Percentiles rank a stretch among this genome's conserved stretches.
Evolutionary conservation across 192 early-diverging fungal genomes (phyloP).

Genomic region (Oehlia diaphana): DNA sequence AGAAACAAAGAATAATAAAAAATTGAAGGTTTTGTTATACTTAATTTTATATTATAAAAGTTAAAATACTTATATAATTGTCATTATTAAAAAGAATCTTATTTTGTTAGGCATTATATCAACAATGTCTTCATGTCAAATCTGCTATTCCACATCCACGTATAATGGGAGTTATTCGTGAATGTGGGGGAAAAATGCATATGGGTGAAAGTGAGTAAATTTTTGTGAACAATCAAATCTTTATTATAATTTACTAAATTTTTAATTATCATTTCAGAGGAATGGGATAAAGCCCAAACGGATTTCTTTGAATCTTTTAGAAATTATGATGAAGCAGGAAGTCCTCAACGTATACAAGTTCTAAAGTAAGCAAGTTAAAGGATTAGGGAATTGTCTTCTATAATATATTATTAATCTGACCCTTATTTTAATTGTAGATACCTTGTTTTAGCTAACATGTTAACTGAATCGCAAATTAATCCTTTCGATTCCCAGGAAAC

Average conservation of each 20-base stretch:
- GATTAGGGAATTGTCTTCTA: too few relatives aligned
- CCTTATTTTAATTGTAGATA: conserved; percentile 48
- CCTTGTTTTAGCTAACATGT: conserved; percentile 94
- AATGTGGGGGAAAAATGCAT: conserved; percentile 98
- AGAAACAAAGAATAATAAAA: conserved; percentile 81
- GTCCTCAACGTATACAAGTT: conserved; percentile 86
- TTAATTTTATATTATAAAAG: not conserved
- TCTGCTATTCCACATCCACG: conserved; percentile 95
- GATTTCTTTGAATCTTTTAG: conserved; percentile 98
- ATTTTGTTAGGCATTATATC: conserved; percentile 64
- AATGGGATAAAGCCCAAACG: conserved; percentile 89
- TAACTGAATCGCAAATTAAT: conserved; percentile 94
- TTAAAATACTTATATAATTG: not conserved
- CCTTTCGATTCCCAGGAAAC: conserved; percentile 98
- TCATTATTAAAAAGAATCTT: not conserved
- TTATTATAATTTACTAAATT: not conserved
- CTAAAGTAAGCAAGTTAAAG: conserved; percentile 62
- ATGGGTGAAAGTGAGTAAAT: conserved; percentile 80
- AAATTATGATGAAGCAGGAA: conserved; percentile 97
- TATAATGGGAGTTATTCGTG: conserved; percentile 95
- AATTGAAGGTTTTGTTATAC: conserved; percentile 67
- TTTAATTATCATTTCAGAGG: conserved; percentile 44
- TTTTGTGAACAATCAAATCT: not conserved
- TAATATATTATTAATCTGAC: not conserved
- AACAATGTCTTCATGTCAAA: conserved; percentile 84